phyloP scores from a whole-genome alignment of 2,329 filamentous ascomycete species.

The Cladophialophora bantiana region DNA sequence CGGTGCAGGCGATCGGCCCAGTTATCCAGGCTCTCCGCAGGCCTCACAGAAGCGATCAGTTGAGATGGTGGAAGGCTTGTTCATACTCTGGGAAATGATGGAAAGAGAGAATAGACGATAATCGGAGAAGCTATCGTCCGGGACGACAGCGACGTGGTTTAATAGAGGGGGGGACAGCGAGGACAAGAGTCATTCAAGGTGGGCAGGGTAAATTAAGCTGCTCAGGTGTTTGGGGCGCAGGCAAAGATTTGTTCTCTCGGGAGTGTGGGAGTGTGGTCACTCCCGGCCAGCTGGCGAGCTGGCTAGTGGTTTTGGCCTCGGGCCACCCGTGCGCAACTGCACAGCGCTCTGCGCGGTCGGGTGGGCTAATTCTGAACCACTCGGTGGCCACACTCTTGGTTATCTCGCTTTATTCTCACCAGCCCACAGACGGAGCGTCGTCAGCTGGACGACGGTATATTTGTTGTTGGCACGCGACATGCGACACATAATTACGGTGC shows the following conservation, averaged over 20 bases:
- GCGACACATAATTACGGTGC: too few species aligned
- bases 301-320: not conserved
- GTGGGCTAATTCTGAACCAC: too few species aligned
- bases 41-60: slow-evolving; percentile 42
- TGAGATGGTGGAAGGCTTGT: slow-evolving; percentile 41
- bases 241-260: slow-evolving; percentile 23
- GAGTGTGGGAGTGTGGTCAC: not conserved
- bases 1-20: slow-evolving; percentile 32
- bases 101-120: slow-evolving; percentile 9
- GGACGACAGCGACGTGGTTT: slow-evolving; percentile 27
- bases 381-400: too few species aligned
- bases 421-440: too few species aligned
- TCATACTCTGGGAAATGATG: slow-evolving; percentile 40
- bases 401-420: too few species aligned
- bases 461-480: too few species aligned
- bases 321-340: not conserved
- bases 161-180: slow-evolving; percentile 23
- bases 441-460: too few species aligned
- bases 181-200: slow-evolving; percentile 26
- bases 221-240: slow-evolving; percentile 26
- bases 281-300: not conserved
- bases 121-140: slow-evolving; percentile 30
- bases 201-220: slow-evolving; percentile 5
- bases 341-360: not conserved
- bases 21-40: slow-evolving; percentile 43